Evolutionary conservation across 148 eudicot genomes (phyloP).

Genomic region (Fagopyrum esculentum): DNA sequence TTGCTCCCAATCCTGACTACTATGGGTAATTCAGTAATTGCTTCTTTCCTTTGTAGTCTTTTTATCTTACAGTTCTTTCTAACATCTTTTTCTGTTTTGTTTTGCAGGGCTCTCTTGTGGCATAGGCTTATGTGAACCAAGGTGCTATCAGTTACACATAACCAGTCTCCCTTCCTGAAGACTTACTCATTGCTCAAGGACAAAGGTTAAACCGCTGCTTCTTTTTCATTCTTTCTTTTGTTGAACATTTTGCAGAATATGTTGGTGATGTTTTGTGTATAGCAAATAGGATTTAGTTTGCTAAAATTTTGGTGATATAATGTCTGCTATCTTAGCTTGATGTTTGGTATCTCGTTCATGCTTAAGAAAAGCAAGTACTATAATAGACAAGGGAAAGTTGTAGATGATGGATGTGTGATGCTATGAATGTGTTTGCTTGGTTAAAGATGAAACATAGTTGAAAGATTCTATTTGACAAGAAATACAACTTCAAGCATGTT

Average conservation of each 20-base stretch:
- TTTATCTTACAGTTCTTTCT: not conserved
- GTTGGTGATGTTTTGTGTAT: not conserved
- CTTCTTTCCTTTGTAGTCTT: not conserved
- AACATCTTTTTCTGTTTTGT: not conserved
- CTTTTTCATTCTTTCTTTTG: not conserved
- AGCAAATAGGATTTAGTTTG: too few relatives aligned
- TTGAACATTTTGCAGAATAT: too few relatives aligned
- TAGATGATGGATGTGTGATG: too few relatives aligned
- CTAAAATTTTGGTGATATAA: too few relatives aligned
- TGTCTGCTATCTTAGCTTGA: too few relatives aligned
- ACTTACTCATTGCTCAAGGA: conserved; percentile 45
- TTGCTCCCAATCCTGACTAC: conserved; percentile 57
- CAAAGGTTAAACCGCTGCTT: conserved; percentile 17
- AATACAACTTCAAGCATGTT: too few relatives aligned
- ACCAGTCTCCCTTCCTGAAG: conserved; percentile 29
- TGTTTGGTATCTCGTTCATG: too few relatives aligned
- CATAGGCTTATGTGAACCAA: conserved; percentile 44
- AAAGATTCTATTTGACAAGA: too few relatives aligned
- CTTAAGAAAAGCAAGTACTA: too few relatives aligned
- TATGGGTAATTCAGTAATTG: conserved; percentile 27
- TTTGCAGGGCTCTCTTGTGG: conserved; percentile 48
- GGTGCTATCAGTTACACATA: conserved; percentile 24
- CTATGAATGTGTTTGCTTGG: too few relatives aligned
- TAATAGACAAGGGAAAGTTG: too few relatives aligned
- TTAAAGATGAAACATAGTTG: too few relatives aligned